Evolutionary conservation across 768 basidiomycete genomes (phyloP), one percentile per base, ranked within the genome.

Genomic region (Tulasnella sp.): DNA sequence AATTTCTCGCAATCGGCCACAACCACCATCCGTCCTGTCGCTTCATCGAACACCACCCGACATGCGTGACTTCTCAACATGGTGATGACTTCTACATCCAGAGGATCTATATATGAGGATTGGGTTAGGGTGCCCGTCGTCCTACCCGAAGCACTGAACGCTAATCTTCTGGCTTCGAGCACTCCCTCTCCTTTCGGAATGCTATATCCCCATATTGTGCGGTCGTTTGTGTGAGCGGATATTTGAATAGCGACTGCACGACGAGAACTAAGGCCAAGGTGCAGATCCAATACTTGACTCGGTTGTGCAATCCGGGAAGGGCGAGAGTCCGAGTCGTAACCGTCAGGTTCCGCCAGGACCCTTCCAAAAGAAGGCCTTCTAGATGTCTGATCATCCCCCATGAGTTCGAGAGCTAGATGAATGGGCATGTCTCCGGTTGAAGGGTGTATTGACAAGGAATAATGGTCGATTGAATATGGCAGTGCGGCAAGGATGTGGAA

Each of bases 321-420:
- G 27, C 62, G 72, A 44, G 78, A 79, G 39, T 79, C 78, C 19
- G 78, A 79, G 71, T 79, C 78, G 72, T 79, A 79, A 4, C 71
- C 78, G 71, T 79, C 78, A 44, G 42, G 27, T 27, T 74, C 62
- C 62, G 62, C 62, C 16, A 68, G 3, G 14, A 39, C 46, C 40
- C 46, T 62, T 46, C 73, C 56, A 34, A 76, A 46, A 21, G 39
- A 42, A 46, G 46, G 39, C 21, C 42, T 46, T 38, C 52, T 46
- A 21, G 76, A 75, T 27, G 31, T 52, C 44, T 77, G 76, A 40
- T 79, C 78, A 74, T 74, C 78, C 19, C 78, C 78, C 31, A 79
- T 36, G 42, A 79, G 72, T 36, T 72, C 36, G 10, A 79, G 62
- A 10, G 38, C 24, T 7, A 74, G 27, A 14, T 38, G 21, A n/a